These are phyloP conservation scores for Botrytis aclada DNA, from an alignment of 2,329 filamentous ascomycete species.

Conservation along the genomic window DNA sequence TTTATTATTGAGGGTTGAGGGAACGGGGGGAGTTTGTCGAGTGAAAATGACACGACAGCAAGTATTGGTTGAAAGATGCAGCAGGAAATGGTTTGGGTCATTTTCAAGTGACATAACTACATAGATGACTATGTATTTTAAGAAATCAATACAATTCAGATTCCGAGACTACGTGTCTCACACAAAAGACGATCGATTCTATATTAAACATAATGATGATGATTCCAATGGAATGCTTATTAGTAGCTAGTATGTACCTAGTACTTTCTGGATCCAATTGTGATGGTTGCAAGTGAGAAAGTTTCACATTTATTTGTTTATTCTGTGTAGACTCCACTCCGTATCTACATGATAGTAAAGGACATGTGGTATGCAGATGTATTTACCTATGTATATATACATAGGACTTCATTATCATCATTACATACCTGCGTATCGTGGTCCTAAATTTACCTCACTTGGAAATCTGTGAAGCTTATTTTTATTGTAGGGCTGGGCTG, in stretches of 20 bases:
- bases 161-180: constrained; percentile 34
- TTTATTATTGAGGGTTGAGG: constrained; percentile 17
- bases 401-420: no score
- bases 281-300: no score
- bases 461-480: background rate
- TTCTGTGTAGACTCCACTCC: background rate
- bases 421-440: no score
- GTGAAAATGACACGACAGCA: constrained; percentile 6
- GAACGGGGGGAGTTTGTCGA: background rate
- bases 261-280: no score
- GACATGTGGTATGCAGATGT: no score
- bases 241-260: no score
- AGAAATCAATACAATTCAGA: constrained; percentile 23
- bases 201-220: background rate
- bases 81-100: constrained; percentile 19
- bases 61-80: constrained; percentile 14
- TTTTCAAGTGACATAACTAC: constrained; percentile 26
- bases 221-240: no score
- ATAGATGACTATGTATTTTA: constrained; percentile 18
- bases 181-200: background rate
- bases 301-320: background rate
- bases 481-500: background rate
- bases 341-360: no score
- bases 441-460: background rate
- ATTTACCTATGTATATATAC: no score